Base-by-base conservation (phyloP, 106 monocot species). In the Agapanthus africanus region DNA sequence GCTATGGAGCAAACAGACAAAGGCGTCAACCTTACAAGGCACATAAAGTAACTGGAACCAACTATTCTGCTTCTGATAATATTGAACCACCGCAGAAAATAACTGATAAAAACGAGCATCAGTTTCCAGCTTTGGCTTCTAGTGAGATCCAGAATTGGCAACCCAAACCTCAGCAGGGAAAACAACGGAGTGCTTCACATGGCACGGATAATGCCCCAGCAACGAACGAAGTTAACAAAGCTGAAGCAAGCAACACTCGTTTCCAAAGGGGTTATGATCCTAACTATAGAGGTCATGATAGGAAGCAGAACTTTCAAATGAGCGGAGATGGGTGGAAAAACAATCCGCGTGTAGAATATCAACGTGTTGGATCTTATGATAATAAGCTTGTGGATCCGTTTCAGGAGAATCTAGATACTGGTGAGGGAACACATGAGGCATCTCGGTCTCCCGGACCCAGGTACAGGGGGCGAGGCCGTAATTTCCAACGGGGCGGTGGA, bases 291-390 rank as follows among this genome's bases (percentile, higher is more conserved):
- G 62, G 44, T 22, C 60, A 56, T 18, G 74, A 67, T 40, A 56
- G 11, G 34, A 61, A 19, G 35, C 73, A 67, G 35, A 73, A 68
- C 27, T 57, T 33, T 41, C 61, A 59, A 42, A 31, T 30, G 2
- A 88, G 74, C 41, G 73, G 33, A 35, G 81, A 74, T 41, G 68
- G 59, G 72, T 11, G 62, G 31, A 81, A 67, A 49, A 74, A 52
- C 46, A 69, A 46, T 52, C n/a, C 54, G 11, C 79, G 65, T 23
- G 72, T 69, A 56, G 78, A 71, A 40, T 89, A 89, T 72, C 82
- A 80, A 67, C 74, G 42, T 27, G 36, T 71, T 60, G 80, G 75
- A 42, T 72, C 73, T 31, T 70, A 80, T 15, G 66, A 60, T 41
- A 85, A 56, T 44, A 84, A 77, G 52, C 26, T 71, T 6, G 23